These are phyloP conservation scores for Cicer pinnatifidum DNA, from an alignment of 306 rosid species.

Conservation along the genomic window DNA sequence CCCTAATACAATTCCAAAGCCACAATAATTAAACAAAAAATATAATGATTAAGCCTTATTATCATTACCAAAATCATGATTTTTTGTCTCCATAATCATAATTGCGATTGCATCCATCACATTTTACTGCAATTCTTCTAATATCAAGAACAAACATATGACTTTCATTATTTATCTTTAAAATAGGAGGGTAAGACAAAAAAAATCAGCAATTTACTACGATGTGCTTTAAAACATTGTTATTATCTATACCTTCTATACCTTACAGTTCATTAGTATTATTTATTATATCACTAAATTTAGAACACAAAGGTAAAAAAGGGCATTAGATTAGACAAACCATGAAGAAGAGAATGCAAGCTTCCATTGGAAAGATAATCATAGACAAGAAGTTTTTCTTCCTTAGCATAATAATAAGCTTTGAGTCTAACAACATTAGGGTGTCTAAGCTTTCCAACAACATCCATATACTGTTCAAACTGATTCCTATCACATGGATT, in stretches of 20 bases:
- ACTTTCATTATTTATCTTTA: too few relatives aligned
- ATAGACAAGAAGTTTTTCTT: conserved; percentile 93
- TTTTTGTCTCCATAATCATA: too few relatives aligned
- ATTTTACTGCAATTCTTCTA: too few relatives aligned
- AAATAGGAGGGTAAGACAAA: too few relatives aligned
- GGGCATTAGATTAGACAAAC: conserved; percentile 29
- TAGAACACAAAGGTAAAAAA: background rate
- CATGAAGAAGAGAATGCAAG: conserved; percentile 92
- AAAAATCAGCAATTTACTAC: too few relatives aligned
- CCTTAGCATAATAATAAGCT: conserved; percentile 92
- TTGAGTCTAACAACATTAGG: conserved; percentile 76
- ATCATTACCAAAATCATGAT: too few relatives aligned
- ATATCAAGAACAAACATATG: too few relatives aligned
- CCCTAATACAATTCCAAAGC: conserved; percentile 46
- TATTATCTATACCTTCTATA: background rate
- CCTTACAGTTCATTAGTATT: background rate
- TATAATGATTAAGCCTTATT: too few relatives aligned
- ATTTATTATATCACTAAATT: background rate
- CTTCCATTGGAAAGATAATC: conserved; percentile 94
- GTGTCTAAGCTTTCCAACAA: conserved; percentile 82
- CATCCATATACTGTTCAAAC: conserved; percentile 94
- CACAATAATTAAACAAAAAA: too few relatives aligned
- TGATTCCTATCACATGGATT: conserved; percentile 83
- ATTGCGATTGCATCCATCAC: too few relatives aligned
- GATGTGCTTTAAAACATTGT: background rate